A percentile compares a stretch with the other conserved stretches of the same genome.
Evolutionary conservation across 1,284 basidiomycete species (phyloP).

Genomic region (Leccinum pallidistipes): DNA sequence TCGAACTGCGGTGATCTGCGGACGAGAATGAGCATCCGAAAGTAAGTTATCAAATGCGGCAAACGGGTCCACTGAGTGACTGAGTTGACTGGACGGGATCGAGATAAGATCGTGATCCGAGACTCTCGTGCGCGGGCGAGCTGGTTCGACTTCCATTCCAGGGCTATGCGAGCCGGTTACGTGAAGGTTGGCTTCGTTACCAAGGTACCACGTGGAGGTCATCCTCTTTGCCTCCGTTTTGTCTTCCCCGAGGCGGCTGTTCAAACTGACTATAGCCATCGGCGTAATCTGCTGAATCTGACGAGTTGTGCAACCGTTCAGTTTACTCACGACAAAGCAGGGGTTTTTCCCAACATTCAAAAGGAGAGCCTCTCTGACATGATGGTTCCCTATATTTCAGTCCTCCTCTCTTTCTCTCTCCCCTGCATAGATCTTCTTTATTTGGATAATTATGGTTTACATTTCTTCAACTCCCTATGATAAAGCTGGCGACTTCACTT

Average conservation of each 20-base stretch:
- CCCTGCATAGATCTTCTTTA: background rate
- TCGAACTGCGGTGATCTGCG: conserved; percentile 3
- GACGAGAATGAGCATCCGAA: background rate
- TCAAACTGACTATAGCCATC: background rate
- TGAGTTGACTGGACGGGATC: background rate
- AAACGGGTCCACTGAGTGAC: background rate
- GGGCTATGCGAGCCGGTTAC: background rate
- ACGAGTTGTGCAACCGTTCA: background rate
- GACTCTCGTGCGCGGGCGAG: conserved; percentile 4
- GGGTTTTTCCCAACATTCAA: conserved; percentile 16
- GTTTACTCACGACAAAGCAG: background rate
- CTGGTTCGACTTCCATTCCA: conserved; percentile 20
- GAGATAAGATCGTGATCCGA: background rate
- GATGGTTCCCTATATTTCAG: background rate
- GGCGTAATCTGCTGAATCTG: background rate
- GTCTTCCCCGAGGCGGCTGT: background rate
- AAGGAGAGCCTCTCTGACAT: conserved; percentile 3
- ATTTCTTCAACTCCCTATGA: conserved; percentile 19
- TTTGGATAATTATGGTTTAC: conserved; percentile 25
- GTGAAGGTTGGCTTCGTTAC: background rate
- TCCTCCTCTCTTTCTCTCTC: background rate
- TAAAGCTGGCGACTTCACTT: conserved; percentile 8
- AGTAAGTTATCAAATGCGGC: no score
- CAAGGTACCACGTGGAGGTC: background rate
- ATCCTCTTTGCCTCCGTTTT: conserved; percentile 8